Conservation (phyloP, 352 stramenopile genomes). For the Pythium myriotylum region DNA sequence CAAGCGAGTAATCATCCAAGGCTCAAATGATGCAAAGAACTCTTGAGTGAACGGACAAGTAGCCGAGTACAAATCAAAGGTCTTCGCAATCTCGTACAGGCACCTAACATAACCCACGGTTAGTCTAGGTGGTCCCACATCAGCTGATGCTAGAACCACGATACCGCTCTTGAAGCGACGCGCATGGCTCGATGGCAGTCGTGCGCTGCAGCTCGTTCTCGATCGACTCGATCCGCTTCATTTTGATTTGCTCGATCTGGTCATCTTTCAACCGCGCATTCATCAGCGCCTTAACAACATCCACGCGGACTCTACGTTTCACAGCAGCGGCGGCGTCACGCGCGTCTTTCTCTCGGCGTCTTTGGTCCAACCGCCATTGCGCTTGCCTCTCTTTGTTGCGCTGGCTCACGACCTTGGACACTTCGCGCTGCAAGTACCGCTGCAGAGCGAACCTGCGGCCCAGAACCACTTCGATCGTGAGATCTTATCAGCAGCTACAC, state of each 20-base stretch:
- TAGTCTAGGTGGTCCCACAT: too few species aligned
- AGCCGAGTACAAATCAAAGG: slow-evolving; percentile 72
- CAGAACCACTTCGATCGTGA: neutral
- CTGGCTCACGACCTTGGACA: slow-evolving; percentile 46
- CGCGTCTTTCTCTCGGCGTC: slow-evolving; percentile 36
- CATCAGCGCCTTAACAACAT: slow-evolving; percentile 71
- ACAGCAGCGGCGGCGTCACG: slow-evolving; percentile 29
- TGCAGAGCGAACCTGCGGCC: slow-evolving; percentile 60
- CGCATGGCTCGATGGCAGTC: slow-evolving; percentile 14
- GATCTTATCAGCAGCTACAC: too few species aligned
- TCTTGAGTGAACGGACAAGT: slow-evolving; percentile 60
- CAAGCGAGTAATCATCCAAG: slow-evolving; percentile 76
- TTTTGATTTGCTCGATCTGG: slow-evolving; percentile 70
- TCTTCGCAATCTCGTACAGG: slow-evolving; percentile 70
- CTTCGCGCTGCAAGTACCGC: slow-evolving; percentile 62
- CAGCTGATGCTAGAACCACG: neutral
- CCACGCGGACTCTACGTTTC: slow-evolving; percentile 67
- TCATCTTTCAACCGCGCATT: slow-evolving; percentile 77
- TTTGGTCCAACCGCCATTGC: slow-evolving; percentile 44
- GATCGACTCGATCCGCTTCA: slow-evolving; percentile 60
- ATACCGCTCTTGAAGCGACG: slow-evolving; percentile 61
- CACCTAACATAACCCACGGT: slow-evolving; percentile 37
- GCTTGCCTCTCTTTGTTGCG: slow-evolving; percentile 54
- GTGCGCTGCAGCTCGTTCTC: slow-evolving; percentile 57
- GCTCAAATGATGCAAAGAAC: slow-evolving; percentile 69